phyloP scores from a whole-genome alignment of 805 yeast genomes.

The Kurtzmaniella cleridarum region DNA sequence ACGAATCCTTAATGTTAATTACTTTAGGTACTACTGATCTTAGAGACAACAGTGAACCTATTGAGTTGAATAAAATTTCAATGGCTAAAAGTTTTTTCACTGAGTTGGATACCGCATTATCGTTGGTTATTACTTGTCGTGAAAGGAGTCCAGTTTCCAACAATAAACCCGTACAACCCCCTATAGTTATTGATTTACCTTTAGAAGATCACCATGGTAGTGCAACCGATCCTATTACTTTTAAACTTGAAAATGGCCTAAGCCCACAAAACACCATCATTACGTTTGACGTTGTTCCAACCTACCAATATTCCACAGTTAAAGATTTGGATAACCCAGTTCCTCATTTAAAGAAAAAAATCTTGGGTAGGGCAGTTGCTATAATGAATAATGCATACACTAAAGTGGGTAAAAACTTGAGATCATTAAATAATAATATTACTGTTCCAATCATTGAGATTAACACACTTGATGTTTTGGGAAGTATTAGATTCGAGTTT shows the following conservation, averaged over 20 bases:
- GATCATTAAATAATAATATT: slow-evolving; percentile 59
- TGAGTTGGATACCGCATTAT: slow-evolving; percentile 82
- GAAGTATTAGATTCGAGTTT: slow-evolving; percentile 71
- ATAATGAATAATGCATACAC: slow-evolving; percentile 57
- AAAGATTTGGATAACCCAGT: slow-evolving; percentile 7
- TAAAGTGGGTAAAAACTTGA: slow-evolving; percentile 59
- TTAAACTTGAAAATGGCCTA: slow-evolving; percentile 47
- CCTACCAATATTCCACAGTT: slow-evolving; percentile 52
- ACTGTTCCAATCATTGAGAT: slow-evolving; percentile 75
- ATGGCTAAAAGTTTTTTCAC: slow-evolving; percentile 71
- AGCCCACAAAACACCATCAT: slow-evolving; percentile 51
- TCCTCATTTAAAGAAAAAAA: slow-evolving; percentile 3
- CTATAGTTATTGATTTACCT: slow-evolving; percentile 71
- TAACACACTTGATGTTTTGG: slow-evolving; percentile 67
- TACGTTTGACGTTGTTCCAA: slow-evolving; percentile 84
- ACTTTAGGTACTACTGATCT: slow-evolving; percentile 85
- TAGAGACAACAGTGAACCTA: slow-evolving; percentile 51
- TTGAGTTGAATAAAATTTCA: slow-evolving; percentile 70
- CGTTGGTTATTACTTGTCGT: slow-evolving; percentile 53
- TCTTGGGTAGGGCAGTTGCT: slow-evolving; percentile 83
- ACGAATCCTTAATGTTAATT: slow-evolving; percentile 68
- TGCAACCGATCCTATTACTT: slow-evolving; percentile 70
- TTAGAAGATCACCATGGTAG: slow-evolving; percentile 68
- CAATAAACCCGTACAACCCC: slow-evolving; percentile 41
- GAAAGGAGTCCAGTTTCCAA: slow-evolving; percentile 13